Evolutionary conservation across 768 basidiomycete genomes (phyloP).

Genomic region (Trametes cubensis): DNA sequence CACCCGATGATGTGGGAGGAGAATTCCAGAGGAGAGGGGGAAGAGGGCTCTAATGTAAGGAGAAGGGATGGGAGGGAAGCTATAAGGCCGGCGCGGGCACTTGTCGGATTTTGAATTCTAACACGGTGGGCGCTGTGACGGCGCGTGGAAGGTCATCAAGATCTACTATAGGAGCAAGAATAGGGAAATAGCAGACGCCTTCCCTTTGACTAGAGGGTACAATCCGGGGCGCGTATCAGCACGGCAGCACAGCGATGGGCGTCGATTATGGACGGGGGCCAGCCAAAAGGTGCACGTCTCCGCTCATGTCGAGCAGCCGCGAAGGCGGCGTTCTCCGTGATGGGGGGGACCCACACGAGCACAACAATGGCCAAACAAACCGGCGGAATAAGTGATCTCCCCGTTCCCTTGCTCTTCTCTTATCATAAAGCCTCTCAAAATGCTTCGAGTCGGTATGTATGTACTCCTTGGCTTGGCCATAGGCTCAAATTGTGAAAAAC

Average conservation of each 20-base stretch:
- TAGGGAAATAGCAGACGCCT: neutral
- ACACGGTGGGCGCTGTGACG: constrained; percentile 7
- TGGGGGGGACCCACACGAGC: constrained; percentile 16
- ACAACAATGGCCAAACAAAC: constrained; percentile 13
- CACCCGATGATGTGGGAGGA: neutral
- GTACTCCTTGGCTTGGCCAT: too few species aligned
- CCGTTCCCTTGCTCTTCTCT: neutral
- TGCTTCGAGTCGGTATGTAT: too few species aligned
- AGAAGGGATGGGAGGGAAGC: constrained; percentile 6
- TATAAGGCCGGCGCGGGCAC: constrained; percentile 16
- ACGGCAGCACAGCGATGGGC: constrained; percentile 1
- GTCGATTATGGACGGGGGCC: neutral
- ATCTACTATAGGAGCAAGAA: constrained; percentile 6
- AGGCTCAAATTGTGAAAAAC: too few species aligned
- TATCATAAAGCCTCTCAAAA: too few species aligned
- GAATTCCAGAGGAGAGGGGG: constrained; percentile 1
- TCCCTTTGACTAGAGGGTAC: neutral
- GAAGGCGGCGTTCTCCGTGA: neutral
- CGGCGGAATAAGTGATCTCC: neutral
- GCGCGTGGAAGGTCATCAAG: constrained; percentile 11
- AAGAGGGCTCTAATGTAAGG: neutral
- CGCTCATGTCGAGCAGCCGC: neutral
- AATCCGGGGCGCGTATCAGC: neutral
- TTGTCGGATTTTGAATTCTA: constrained; percentile 18
- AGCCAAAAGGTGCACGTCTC: neutral